Base-by-base conservation (phyloP, 1,284 basidiomycete species). In the Sanghuangporus baumii region DNA sequence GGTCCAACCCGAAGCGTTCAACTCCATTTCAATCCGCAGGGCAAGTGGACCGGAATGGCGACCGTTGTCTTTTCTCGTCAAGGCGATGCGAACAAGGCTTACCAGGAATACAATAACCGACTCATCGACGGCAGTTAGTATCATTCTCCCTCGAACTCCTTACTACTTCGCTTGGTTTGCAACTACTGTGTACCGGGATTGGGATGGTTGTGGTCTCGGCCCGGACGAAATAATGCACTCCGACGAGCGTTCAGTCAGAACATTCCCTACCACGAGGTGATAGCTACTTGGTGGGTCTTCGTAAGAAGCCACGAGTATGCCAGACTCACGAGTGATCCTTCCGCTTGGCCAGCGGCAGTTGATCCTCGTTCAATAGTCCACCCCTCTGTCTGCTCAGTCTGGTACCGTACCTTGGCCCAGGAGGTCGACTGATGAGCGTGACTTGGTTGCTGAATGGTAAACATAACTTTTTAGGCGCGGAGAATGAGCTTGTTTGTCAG, bases 71-170 rank as follows among this genome's bases (percentile, higher is more conserved):
- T 98, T 82, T 81, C 83, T 72, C 87, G 86, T 70, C 88, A 88
- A 70, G 94, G 94, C 62, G 94, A 97, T 71, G 96, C 91, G 64
- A 88, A 86, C 74, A 94, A 91, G 81, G 96, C 96, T 5, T 96
- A 89, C 78, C 82, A 90, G 68, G 86, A 94, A 70, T 99, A 98
- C 84, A 94, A 99, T 85, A 94, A 95, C 80, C 90, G 96, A 74
- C 89, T 99, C 80, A 96, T 99, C 85, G 96, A 99, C 88, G 94
- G 95, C 82, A 97, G 96, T 98, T 91, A 95, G 96, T 97, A 88
- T 61, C 59, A 34, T 63, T 64, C 46, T 59, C 43, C 57, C 43
- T 51, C 40, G 57, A 50, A 37, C 55, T 40, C 60, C 59, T 58
- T 57, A 37, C 38, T 43, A 40, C 38, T 20, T 59, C 40, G 41